Evolutionary conservation across 2,329 filamentous ascomycete genomes (phyloP), one percentile per base, ranked within the genome.

Genomic region (Cercospora sp.): DNA sequence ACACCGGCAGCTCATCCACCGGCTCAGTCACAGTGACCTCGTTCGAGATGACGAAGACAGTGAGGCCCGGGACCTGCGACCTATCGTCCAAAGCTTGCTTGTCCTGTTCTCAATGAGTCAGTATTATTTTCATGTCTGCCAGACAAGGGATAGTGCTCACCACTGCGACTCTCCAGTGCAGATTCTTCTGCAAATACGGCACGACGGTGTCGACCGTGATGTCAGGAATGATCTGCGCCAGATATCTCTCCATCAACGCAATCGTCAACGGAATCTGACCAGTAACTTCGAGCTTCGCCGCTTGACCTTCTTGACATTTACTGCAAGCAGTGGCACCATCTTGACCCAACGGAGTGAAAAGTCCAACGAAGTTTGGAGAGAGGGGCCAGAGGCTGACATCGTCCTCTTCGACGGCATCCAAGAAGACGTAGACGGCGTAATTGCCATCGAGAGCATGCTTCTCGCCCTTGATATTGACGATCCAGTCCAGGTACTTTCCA

Each of bases 141-240:
- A 16, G 6, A 26, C 16, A 28, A 61, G 5, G 5, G 16, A 8
- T n/a, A 16, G 12, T 26, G 18, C 65, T 63, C 55, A 66, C 65
- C n/a, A 61, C 61, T 4, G 65, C 65, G 7, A 66, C 65, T 12
- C 65, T 62, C 65, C 65, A 66, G 18, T 66, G 65, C 59, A 66
- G 34, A 9, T 66, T 66, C 18, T 58, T 61, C 34, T 62, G 51
- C 34, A 66, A 18, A 49, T 66, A 66, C n/a, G 65, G 65, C 28
- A 40, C 65, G 3, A 66, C 59, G 8, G 61, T 61, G 10, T 66
- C 24, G 13, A 58, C 65, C 43, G 34, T 53, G 34, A 66, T 55
- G 12, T 61, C 59, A 2, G 58, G 65, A 34, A 49, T 66, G n/a
- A 40, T 62, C 16, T 43, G 59, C 34, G n/a, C 59, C 32, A 61